Conservation (phyloP, 441 rosid species). For the Pelargonium cotyledonis region DNA sequence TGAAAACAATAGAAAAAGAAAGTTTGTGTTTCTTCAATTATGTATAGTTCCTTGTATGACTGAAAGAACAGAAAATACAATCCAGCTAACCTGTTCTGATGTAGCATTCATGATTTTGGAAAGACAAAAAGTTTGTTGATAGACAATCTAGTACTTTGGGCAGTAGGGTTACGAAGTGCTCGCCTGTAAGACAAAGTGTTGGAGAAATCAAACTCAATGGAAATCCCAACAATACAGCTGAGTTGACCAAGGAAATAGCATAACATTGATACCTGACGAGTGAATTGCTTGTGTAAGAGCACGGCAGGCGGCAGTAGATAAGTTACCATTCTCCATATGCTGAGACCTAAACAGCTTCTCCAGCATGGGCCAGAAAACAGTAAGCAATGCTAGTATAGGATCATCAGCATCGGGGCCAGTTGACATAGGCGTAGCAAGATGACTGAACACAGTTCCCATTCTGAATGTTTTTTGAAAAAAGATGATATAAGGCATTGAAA, state of each 20-base stretch:
- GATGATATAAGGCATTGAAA: conserved; percentile 12
- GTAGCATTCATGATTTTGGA: conserved; percentile 85
- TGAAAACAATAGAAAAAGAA: conserved; percentile 22
- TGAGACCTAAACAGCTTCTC: conserved; percentile 80
- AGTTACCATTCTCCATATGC: conserved; percentile 77
- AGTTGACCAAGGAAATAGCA: conserved; percentile 3
- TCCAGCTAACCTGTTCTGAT: conserved; percentile 66
- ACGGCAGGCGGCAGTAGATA: conserved; percentile 84
- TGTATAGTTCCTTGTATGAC: neutral
- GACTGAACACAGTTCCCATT: conserved; percentile 84
- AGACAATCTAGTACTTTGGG: conserved; percentile 84
- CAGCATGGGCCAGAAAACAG: conserved; percentile 85
- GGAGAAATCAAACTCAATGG: neutral
- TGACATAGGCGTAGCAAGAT: conserved; percentile 51
- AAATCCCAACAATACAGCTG: neutral
- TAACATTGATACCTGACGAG: conserved; percentile 58
- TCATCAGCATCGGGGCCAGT: conserved; percentile 52
- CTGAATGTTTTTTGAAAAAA: conserved; percentile 32
- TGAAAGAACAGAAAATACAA: neutral
- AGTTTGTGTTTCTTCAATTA: neutral
- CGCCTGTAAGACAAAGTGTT: conserved; percentile 43
- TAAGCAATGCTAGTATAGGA: conserved; percentile 55
- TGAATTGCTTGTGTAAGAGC: conserved; percentile 87
- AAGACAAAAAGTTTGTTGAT: conserved; percentile 72
- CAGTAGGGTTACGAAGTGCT: conserved; percentile 69